These are phyloP conservation scores for Xylogone sp. DNA, from an alignment of 2,329 filamentous ascomycete genomes.

Conservation along the genomic window DNA sequence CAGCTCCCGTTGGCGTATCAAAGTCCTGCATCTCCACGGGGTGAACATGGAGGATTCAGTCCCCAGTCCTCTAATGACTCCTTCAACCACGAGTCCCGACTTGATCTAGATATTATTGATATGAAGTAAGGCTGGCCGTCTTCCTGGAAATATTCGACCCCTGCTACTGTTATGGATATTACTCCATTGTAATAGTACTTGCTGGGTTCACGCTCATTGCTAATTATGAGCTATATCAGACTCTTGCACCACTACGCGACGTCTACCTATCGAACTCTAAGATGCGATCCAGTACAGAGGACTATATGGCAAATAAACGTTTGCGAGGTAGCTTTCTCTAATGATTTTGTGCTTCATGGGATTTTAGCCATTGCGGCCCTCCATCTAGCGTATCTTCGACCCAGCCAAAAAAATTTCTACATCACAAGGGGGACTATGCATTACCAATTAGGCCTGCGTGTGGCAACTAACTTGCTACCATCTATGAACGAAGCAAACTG, in stretches of 20 bases:
- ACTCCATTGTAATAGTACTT: too few relatives aligned
- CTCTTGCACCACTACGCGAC: slow-evolving; percentile 8
- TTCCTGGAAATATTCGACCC: too few relatives aligned
- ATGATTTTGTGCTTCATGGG: slow-evolving; percentile 11
- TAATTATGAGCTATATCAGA: too few relatives aligned
- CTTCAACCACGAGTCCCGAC: too few relatives aligned
- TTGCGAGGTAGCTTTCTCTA: not conserved
- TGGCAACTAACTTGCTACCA: not conserved
- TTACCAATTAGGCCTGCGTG: slow-evolving; percentile 3
- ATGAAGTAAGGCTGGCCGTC: too few relatives aligned
- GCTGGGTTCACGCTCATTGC: too few relatives aligned
- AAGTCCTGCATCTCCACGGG: too few relatives aligned
- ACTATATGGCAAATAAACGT: slow-evolving; percentile 7
- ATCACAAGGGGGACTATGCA: slow-evolving; percentile 8
- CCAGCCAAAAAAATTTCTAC: slow-evolving; percentile 1
- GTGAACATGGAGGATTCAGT: too few relatives aligned
- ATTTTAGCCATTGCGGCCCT: slow-evolving; percentile 6
- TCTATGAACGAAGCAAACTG: slow-evolving; percentile 1
- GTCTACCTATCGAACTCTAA: slow-evolving; percentile 5
- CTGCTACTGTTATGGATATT: too few relatives aligned
- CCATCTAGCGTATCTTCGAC: slow-evolving; percentile 7
- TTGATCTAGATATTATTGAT: too few relatives aligned
- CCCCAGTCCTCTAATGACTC: too few relatives aligned
- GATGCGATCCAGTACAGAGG: slow-evolving; percentile 1
- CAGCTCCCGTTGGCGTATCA: too few relatives aligned